These are phyloP conservation scores for Blastobotrys capitulatus DNA, from an alignment of 1,139 yeast species.

Conservation along the genomic window DNA sequence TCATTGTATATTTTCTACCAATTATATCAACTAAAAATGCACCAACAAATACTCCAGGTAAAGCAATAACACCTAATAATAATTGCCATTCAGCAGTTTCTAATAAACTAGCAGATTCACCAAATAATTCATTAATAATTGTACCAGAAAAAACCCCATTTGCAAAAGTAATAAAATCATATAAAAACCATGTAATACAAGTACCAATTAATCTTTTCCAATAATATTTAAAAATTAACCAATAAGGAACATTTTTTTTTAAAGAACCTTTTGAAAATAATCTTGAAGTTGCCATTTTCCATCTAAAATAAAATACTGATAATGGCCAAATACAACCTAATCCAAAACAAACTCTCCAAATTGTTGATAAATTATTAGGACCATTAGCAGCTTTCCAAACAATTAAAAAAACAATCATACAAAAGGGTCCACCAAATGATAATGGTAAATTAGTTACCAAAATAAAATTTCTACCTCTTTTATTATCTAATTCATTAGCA, in stretches of 20 bases:
- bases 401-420: conserved; percentile 59
- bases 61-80: conserved; percentile 45
- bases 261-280: conserved; percentile 51
- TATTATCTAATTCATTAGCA: conserved; percentile 59
- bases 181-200: conserved; percentile 57
- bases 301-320: conserved; percentile 63
- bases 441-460: conserved; percentile 68
- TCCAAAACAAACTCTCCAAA: conserved; percentile 74
- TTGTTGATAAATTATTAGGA: conserved; percentile 42
- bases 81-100: conserved; percentile 55
- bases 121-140: conserved; percentile 46
- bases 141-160: conserved; percentile 54
- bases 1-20: conserved; percentile 55
- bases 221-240: conserved; percentile 47
- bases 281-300: conserved; percentile 62
- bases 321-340: conserved; percentile 73
- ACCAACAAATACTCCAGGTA: conserved; percentile 58
- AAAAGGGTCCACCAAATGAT: conserved; percentile 73
- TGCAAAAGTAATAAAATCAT: conserved; percentile 62
- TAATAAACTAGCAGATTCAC: conserved; percentile 36
- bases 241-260: conserved; percentile 48
- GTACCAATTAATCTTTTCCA: conserved; percentile 54
- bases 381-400: conserved; percentile 54
- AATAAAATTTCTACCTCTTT: conserved; percentile 60
- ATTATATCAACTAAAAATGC: conserved; percentile 48